phyloP scores from a whole-genome alignment of 176 grass and related monocot species.

The Juncus effusus region DNA sequence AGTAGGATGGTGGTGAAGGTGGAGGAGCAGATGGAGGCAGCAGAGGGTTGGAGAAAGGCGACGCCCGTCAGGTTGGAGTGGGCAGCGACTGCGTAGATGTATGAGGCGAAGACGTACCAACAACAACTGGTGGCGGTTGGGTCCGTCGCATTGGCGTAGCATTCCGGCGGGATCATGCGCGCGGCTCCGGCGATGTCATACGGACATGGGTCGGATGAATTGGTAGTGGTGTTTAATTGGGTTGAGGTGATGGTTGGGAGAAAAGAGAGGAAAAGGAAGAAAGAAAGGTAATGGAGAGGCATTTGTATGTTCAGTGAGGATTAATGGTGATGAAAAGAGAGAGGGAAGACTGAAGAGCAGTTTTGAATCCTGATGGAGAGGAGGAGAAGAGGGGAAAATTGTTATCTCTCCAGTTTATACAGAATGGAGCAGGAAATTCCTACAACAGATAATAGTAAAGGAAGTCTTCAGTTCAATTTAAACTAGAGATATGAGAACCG shows the following conservation, averaged over 20 bases:
- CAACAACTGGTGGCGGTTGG: conserved; percentile 48
- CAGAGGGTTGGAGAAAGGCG: conserved; percentile 36
- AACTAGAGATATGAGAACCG: too few species aligned
- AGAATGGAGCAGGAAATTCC: too few species aligned
- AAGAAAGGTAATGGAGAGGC: not conserved
- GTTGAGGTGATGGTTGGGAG: not conserved
- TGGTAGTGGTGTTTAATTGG: not conserved
- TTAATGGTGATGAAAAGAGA: not conserved
- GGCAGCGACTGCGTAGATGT: conserved; percentile 40
- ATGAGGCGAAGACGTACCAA: conserved; percentile 56
- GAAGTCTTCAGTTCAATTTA: too few species aligned
- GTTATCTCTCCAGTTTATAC: too few species aligned
- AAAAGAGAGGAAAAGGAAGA: conserved; percentile 19
- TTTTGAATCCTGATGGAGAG: too few species aligned
- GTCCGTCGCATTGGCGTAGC: conserved; percentile 51
- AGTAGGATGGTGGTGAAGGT: conserved; percentile 35
- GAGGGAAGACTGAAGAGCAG: not conserved
- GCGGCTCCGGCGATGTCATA: conserved; percentile 46
- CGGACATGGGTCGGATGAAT: conserved; percentile 26
- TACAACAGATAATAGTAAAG: too few species aligned
- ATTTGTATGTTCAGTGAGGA: not conserved
- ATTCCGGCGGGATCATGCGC: conserved; percentile 41
- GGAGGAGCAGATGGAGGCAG: conserved; percentile 34
- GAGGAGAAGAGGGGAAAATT: too few species aligned
- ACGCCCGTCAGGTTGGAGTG: conserved; percentile 42